Evolutionary conservation across 768 basidiomycete species (phyloP), one percentile per base, ranked within the genome.

Genomic region (Glaciozyma martinii): DNA sequence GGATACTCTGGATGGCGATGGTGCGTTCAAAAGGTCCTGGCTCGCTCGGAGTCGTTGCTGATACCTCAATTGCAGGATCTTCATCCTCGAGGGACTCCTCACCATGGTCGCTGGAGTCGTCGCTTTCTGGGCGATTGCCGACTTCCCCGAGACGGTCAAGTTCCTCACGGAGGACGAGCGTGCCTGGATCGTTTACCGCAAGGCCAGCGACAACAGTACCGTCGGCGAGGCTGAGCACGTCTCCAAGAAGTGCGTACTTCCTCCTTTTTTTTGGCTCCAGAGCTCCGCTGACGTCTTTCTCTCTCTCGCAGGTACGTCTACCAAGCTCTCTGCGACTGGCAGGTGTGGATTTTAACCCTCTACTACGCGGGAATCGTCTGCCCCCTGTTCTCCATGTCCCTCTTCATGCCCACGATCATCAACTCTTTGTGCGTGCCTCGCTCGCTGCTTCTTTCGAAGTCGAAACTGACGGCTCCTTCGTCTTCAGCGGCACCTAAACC

Each of bases 221-320:
- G 56, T 52, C 15, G 72, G 72, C 18, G 72, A 73, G 54, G 68
- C 69, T 7, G 62, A 63, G 21, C 52, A 61, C 10, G 46, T 71
- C 33, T 57, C 42, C 30, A 60, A 60, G 59, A 63, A 56, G 21
- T 64, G 63, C 42, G 53, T 44, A 6, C 32, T 21, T 25, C 42
- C 18, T 5, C 32, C 56, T 6, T 47, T 6, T 44, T 5, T n/a
- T n/a, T n/a, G n/a, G 29, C n/a, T 40, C 46, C 25, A 40, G 37
- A 6, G 37, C 37, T 40, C 37, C 29, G 5, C 29, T 44, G 7
- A 27, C 33, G 46, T 32, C 29, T 53, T n/a, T n/a, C n/a, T n/a
- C n/a, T n/a, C n/a, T n/a, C n/a, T 25, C 33, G 7, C 33, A 64
- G 58, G 52, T 65, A 60, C 29, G 60, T 73, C 65, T 27, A 32